Evolutionary conservation across 164 flowering plant genomes (phyloP).

Genomic region (Vitis riparia): DNA sequence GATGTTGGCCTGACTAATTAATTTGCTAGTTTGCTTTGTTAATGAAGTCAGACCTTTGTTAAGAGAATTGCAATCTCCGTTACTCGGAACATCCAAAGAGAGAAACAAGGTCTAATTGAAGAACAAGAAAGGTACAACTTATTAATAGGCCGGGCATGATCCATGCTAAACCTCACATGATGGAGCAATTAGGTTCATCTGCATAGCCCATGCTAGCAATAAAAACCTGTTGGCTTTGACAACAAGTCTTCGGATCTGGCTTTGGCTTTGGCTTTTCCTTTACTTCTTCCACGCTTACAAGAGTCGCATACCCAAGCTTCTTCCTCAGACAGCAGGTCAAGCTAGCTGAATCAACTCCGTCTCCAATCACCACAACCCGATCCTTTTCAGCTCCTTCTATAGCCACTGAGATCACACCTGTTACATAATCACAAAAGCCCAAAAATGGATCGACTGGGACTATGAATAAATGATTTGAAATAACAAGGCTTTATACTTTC

Average conservation of each 20-base stretch:
- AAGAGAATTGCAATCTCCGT: no score
- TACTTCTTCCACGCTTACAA: conserved; percentile 29
- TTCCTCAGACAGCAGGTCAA: conserved; percentile 24
- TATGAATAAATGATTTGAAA: not conserved
- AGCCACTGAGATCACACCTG: conserved; percentile 24
- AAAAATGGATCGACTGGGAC: not conserved
- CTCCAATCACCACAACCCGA: conserved; percentile 31
- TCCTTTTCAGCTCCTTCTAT: conserved; percentile 23
- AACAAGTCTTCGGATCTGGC: no score
- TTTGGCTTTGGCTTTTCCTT: not conserved
- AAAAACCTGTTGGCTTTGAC: no score
- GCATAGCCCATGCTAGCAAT: not conserved
- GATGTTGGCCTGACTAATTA: no score
- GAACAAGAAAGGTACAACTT: no score
- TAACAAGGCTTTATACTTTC: not conserved
- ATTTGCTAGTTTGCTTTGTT: no score
- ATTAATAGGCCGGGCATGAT: no score
- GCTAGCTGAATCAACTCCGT: conserved; percentile 28
- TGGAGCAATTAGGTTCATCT: not conserved
- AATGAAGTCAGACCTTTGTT: no score
- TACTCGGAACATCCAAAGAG: no score
- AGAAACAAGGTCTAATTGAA: no score
- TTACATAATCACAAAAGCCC: not conserved
- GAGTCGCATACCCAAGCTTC: conserved; percentile 21
- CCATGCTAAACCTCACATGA: no score